Conservation (phyloP, 495 filamentous ascomycete genomes). For the Gamarada debralockiae region DNA sequence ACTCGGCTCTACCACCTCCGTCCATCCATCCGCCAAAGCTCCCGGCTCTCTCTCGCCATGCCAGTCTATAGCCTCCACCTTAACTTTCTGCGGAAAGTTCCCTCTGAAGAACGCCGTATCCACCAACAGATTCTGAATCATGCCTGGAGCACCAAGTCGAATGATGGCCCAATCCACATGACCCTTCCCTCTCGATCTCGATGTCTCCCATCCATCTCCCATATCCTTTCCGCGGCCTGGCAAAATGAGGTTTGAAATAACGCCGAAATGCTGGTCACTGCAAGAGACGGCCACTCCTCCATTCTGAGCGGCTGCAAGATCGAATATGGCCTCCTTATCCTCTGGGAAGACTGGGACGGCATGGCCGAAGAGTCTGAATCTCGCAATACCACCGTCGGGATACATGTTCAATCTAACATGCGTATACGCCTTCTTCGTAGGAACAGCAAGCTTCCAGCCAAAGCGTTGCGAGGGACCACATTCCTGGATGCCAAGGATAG, state of each 20-base stretch:
- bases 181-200: conserved; percentile 66
- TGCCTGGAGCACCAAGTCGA: conserved; percentile 66
- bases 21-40: conserved; percentile 64
- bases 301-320: conserved; percentile 78
- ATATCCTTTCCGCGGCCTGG: conserved; percentile 87
- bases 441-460: conserved; percentile 65
- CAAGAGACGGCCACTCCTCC: conserved; percentile 73
- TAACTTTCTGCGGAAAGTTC: conserved; percentile 79
- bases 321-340: conserved; percentile 60
- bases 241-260: conserved; percentile 75
- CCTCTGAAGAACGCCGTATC: conserved; percentile 90
- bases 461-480: conserved; percentile 76
- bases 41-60: conserved; percentile 49
- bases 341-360: conserved; percentile 69
- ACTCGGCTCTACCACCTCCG: conserved; percentile 59
- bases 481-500: conserved; percentile 63
- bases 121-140: conserved; percentile 67
- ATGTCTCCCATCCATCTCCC: conserved; percentile 95
- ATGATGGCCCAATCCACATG: conserved; percentile 89
- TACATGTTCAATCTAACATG: conserved; percentile 88
- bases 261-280: conserved; percentile 85
- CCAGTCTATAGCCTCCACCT: conserved; percentile 61
- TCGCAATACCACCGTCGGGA: conserved; percentile 89
- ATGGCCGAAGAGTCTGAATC: conserved; percentile 77
- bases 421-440: conserved; percentile 65